These are phyloP conservation scores for Trypanosoma theileri DNA, from an alignment of 208 protist species.

Conservation along the genomic window DNA sequence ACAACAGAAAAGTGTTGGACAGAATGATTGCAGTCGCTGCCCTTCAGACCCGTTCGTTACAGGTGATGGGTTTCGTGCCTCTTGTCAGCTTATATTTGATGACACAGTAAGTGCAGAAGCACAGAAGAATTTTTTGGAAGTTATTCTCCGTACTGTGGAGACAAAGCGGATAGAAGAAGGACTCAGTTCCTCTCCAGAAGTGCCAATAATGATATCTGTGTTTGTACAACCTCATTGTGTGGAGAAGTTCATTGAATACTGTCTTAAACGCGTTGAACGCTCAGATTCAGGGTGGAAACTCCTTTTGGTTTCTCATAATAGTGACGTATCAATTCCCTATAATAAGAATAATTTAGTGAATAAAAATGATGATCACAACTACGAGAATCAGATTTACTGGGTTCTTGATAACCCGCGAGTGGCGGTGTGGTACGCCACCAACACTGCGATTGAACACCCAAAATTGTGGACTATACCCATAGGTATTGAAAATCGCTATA, in stretches of 20 bases:
- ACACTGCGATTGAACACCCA: slow-evolving; percentile 25
- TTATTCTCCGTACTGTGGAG: background rate
- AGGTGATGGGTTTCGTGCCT: slow-evolving; percentile 30
- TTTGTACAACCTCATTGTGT: slow-evolving; percentile 32
- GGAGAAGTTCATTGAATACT: slow-evolving; percentile 20
- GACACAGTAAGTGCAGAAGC: background rate
- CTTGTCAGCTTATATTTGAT: slow-evolving; percentile 24
- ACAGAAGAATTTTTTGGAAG: slow-evolving; percentile 1
- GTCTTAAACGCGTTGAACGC: background rate
- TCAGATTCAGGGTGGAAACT: slow-evolving; percentile 1
- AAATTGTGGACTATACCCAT: slow-evolving; percentile 32
- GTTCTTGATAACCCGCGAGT: slow-evolving; percentile 24
- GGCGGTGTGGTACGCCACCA: slow-evolving; percentile 26
- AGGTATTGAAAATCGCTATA: slow-evolving; percentile 33
- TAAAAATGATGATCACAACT: slow-evolving; percentile 20
- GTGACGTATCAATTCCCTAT: slow-evolving; percentile 29
- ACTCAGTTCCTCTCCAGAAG: background rate
- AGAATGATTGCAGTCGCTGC: background rate
- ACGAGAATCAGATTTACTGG: slow-evolving; percentile 7
- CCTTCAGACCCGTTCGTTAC: slow-evolving; percentile 20
- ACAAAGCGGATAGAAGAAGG: background rate
- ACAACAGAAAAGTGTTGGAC: background rate
- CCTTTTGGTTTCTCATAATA: slow-evolving; percentile 33
- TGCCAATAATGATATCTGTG: background rate
- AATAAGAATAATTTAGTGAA: slow-evolving; percentile 10